phyloP scores from a whole-genome alignment of 2,329 filamentous ascomycete species.

The Penicillium aurantiogriseum region DNA sequence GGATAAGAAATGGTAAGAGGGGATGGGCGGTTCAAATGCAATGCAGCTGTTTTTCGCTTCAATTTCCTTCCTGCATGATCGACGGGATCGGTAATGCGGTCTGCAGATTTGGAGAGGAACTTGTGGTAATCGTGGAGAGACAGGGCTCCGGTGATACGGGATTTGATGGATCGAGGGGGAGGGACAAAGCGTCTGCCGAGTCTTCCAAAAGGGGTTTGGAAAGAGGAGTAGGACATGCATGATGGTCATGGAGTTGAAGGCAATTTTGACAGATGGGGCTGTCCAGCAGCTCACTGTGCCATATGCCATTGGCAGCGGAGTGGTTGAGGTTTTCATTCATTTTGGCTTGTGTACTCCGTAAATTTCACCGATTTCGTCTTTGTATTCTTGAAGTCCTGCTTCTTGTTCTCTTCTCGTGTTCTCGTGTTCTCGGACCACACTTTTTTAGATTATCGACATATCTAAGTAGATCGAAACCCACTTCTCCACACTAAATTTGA shows the following conservation, averaged over 20 bases:
- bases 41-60: constrained; percentile 34
- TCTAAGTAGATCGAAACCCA: constrained; percentile 15
- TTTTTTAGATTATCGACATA: constrained; percentile 24
- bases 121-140: constrained; percentile 41
- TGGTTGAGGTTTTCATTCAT: constrained; percentile 9
- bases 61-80: constrained; percentile 31
- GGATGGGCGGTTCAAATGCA: constrained; percentile 31
- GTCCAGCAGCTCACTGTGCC: constrained; percentile 20
- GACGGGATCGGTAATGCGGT: constrained; percentile 25
- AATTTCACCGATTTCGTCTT: background rate
- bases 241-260: constrained; percentile 13
- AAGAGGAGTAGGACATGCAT: constrained; percentile 19
- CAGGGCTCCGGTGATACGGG: constrained; percentile 24
- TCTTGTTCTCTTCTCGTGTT: background rate
- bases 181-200: constrained; percentile 17
- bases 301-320: constrained; percentile 10
- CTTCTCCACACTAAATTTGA: constrained; percentile 10
- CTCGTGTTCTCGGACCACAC: constrained; percentile 2
- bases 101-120: constrained; percentile 29
- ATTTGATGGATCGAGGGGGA: constrained; percentile 22
- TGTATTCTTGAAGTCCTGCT: background rate
- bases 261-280: constrained; percentile 17
- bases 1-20: constrained; percentile 20
- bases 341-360: background rate
- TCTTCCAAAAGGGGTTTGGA: constrained; percentile 18